Evolutionary conservation across 495 filamentous ascomycete species (phyloP).

Genomic region (Coniosporium apollinis): DNA sequence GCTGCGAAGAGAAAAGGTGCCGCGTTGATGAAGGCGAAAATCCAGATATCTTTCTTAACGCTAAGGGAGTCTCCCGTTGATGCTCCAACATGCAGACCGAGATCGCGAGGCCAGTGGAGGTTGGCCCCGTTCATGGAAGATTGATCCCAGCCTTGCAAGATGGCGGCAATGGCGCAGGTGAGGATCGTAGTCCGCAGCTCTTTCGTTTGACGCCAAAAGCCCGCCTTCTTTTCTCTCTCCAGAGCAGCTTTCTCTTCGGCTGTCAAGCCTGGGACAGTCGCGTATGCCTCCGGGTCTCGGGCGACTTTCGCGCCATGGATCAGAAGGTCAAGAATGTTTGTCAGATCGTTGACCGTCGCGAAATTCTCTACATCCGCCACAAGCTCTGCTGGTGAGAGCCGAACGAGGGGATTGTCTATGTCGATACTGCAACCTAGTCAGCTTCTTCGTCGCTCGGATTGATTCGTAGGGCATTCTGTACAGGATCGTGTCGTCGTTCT

Average conservation of each 20-base stretch:
- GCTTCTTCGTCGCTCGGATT: too few relatives aligned
- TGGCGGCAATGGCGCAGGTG: constrained; percentile 27
- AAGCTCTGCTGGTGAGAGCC: constrained; percentile 31
- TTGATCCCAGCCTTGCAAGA: constrained; percentile 23
- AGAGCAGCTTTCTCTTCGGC: constrained; percentile 31
- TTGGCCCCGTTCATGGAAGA: constrained; percentile 28
- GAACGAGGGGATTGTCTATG: constrained; percentile 38
- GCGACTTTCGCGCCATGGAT: constrained; percentile 38
- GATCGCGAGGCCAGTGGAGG: constrained; percentile 13
- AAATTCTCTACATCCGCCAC: constrained; percentile 35
- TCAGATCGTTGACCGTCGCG: constrained; percentile 26
- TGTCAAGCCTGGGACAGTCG: constrained; percentile 26
- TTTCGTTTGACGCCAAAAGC: constrained; percentile 42
- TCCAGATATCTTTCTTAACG: constrained; percentile 1
- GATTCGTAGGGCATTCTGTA: too few relatives aligned
- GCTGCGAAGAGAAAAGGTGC: constrained; percentile 7
- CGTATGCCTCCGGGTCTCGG: constrained; percentile 28
- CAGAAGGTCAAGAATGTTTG: constrained; percentile 28
- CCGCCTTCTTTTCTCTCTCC: constrained; percentile 29
- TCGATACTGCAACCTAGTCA: too few relatives aligned
- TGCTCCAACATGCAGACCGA: constrained; percentile 8
- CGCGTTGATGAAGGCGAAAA: constrained; percentile 11
- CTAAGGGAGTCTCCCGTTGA: neutral
- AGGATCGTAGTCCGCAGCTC: constrained; percentile 37
- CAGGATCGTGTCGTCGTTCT: too few relatives aligned